Evolutionary conservation across 148 eudicot species (phyloP).

Genomic region (Rhododendron molle): DNA sequence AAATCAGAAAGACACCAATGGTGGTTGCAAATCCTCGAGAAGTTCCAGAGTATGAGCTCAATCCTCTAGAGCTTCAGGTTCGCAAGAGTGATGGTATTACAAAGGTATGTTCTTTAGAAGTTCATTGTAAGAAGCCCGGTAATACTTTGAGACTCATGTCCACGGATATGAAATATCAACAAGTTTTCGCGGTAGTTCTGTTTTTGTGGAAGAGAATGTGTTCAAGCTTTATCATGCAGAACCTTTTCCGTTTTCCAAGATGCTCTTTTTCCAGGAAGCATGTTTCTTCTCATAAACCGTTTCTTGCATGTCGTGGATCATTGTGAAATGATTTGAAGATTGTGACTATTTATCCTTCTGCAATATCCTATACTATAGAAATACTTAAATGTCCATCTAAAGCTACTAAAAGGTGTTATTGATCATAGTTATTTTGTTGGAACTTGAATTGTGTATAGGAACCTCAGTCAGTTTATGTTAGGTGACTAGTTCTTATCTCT

Average conservation of each 20-base stretch:
- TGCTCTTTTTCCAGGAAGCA: neutral
- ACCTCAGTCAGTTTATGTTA: neutral
- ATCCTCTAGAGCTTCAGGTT: conserved; percentile 91
- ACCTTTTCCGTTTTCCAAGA: neutral
- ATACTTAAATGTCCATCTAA: neutral
- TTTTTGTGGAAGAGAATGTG: neutral
- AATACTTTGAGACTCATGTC: neutral
- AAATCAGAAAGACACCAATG: conserved; percentile 92
- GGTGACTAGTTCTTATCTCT: neutral
- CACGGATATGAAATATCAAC: neutral
- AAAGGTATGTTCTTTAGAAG: conserved; percentile 46
- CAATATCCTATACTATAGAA: neutral
- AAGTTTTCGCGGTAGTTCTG: neutral
- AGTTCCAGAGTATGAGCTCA: conserved; percentile 98
- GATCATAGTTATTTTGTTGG: neutral
- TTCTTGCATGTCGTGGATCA: neutral
- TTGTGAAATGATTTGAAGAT: neutral
- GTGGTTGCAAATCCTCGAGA: conserved; percentile 89
- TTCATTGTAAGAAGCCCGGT: neutral
- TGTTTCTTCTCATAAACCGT: neutral
- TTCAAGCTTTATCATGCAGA: conserved; percentile 1
- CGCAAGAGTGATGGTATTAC: conserved; percentile 95
- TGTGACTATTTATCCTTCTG: neutral
- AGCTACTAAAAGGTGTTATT: neutral
- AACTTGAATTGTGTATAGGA: conserved; percentile 1